phyloP scores from a whole-genome alignment of 176 grass and related monocot genomes.

The Guadua angustifolia region DNA sequence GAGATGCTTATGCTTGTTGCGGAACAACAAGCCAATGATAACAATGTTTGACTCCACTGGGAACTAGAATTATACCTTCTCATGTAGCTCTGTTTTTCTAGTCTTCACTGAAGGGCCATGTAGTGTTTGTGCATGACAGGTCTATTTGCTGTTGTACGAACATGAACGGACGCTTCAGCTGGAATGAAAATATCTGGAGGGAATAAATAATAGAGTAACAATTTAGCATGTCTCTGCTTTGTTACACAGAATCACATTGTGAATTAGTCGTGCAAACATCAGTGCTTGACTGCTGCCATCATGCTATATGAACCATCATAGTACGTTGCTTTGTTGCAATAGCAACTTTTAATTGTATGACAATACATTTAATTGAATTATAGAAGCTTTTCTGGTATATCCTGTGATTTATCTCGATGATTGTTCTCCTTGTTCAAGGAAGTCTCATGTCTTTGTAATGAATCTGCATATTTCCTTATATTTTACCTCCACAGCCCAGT shows the following conservation, averaged over 20 bases:
- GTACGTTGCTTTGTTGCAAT: not conserved
- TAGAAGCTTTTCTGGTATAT: not conserved
- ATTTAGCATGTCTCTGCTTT: not conserved
- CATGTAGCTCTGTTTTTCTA: constrained; percentile 21
- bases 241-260: not conserved
- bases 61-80: not conserved
- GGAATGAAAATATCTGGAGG: not conserved
- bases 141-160: constrained; percentile 7
- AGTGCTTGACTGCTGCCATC: not conserved
- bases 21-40: constrained; percentile 57
- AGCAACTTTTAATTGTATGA: not conserved
- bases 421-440: not conserved
- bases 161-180: not conserved
- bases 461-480: not conserved
- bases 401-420: not conserved
- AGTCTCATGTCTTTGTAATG: not conserved
- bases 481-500: not conserved
- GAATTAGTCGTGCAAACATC: not conserved
- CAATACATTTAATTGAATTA: not conserved
- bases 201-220: not conserved
- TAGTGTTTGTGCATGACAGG: not conserved
- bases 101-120: not conserved
- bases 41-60: constrained; percentile 15
- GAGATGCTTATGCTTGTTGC: constrained; percentile 82
- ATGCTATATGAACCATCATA: not conserved